A percentile compares a stretch with the other conserved stretches of the same genome.
These are phyloP conservation scores for Aspergillus sclerotioniger DNA, from an alignment of 495 filamentous ascomycete species.

Conservation along the genomic window DNA sequence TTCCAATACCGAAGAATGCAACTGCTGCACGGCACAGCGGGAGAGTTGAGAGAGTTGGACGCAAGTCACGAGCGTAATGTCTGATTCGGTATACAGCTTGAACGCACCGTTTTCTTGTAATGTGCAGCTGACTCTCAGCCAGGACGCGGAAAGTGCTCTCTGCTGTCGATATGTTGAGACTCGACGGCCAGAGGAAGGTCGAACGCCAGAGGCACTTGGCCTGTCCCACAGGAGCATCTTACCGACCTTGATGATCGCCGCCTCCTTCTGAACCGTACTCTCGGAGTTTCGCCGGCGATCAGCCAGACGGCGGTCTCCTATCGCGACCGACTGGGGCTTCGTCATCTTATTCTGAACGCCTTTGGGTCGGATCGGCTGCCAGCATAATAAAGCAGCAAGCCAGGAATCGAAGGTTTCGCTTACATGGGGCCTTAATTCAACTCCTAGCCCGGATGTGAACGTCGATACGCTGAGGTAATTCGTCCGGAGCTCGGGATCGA, in stretches of 20 bases:
- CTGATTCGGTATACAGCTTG: constrained; percentile 81
- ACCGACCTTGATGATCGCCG: constrained; percentile 93
- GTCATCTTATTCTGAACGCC: constrained; percentile 72
- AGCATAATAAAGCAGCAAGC: constrained; percentile 90
- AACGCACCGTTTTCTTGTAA: constrained; percentile 94
- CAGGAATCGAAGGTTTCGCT: constrained; percentile 81
- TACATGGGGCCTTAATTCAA: constrained; percentile 72
- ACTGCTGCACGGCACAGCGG: constrained; percentile 81
- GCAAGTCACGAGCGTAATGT: constrained; percentile 71
- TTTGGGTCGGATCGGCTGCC: constrained; percentile 84
- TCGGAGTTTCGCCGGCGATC: constrained; percentile 62
- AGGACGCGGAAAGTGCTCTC: constrained; percentile 57
- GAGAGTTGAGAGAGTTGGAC: constrained; percentile 90
- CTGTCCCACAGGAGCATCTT: constrained; percentile 89
- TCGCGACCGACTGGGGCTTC: constrained; percentile 56
- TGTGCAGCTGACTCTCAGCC: constrained; percentile 88
- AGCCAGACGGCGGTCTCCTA: constrained; percentile 49
- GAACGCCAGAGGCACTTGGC: constrained; percentile 42
- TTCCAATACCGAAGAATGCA: constrained; percentile 89
- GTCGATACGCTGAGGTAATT: constrained; percentile 81
- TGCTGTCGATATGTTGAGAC: constrained; percentile 55
- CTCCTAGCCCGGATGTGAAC: constrained; percentile 62
- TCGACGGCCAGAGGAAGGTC: constrained; percentile 39
- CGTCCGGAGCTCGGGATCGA: constrained; percentile 58
- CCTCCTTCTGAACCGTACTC: constrained; percentile 63